Base-by-base conservation (phyloP, 1,284 basidiomycete genomes). In the Pulchroboletus neoregius region DNA sequence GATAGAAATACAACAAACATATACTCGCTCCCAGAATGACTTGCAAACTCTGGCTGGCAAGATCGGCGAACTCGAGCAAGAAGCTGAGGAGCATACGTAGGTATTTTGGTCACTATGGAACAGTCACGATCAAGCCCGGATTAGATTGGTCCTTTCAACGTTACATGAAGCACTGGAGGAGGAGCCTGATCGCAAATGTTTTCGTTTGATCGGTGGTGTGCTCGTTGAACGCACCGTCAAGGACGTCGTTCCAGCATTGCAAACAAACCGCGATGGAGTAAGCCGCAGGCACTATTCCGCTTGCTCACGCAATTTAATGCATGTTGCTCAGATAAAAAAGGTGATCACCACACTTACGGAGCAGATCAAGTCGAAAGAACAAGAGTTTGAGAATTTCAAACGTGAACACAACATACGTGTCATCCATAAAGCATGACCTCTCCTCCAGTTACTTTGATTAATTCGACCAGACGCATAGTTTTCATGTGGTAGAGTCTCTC, bases 141-240 rank as follows among this genome's bases (percentile, higher is more conserved):
- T 39, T 58, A 98, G 94, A 34, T 76, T 99, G 13, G 96, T 99
- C 8, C 78, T 99, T 37, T 79, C 80, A 2, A 98, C 95, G 1
- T 71, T 99, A 23, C 79, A 86, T 49, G 85, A 94, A 57, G 83
- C 84, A 7, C 72, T 89, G 34, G 75, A 73, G 26, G 78, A 79
- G 49, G 91, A 95, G 50, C 93, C 95, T 20, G 78, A 84, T 62
- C 84, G 96, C 51, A 94, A 92, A 70, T 99, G 96, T 70, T 99
- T 98, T 71, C 84, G 96, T 40, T 76, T 99, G 56, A 90, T 99
- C 51, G 96, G 96, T 10, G 96, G 95, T 24, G 87, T 97, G 2
- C 79, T 99, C 8, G 94, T 98, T 22, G 94, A 99, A 68, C 80
- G 94, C 39, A 98, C 93, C 0, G 96, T 99, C 37, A 86, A 89